Evolutionary conservation across 2,329 filamentous ascomycete genomes (phyloP).

Genomic region (Diaporthe longicolla): DNA sequence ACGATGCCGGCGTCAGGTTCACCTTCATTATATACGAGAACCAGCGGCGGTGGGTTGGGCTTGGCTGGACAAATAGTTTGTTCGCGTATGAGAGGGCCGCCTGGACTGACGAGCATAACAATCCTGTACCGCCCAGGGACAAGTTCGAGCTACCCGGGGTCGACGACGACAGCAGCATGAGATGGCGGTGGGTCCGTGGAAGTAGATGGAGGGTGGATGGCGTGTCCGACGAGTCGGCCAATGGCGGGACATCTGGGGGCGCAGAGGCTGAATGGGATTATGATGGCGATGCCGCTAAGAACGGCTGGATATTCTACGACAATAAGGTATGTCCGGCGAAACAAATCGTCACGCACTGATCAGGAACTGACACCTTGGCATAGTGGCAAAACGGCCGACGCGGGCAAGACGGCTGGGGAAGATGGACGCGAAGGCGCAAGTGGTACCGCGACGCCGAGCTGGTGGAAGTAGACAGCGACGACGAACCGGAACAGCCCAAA

Average conservation of each 20-base stretch:
- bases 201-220: constrained; percentile 92
- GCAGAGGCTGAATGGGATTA: constrained; percentile 63
- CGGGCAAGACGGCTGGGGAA: constrained; percentile 90
- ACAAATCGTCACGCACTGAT: background rate
- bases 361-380: background rate
- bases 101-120: constrained; percentile 97
- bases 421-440: constrained; percentile 92
- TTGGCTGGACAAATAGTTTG: constrained; percentile 94
- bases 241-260: constrained; percentile 45
- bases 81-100: constrained; percentile 90
- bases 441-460: constrained; percentile 98
- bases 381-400: constrained; percentile 92
- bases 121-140: constrained; percentile 81
- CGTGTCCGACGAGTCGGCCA: constrained; percentile 66
- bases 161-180: constrained; percentile 70
- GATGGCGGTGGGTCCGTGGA: constrained; percentile 84
- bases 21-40: constrained; percentile 98
- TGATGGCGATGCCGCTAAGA: constrained; percentile 72
- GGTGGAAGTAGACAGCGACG: constrained; percentile 74
- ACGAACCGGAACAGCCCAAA: constrained; percentile 48
- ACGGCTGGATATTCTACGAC: constrained; percentile 98
- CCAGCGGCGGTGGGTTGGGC: constrained; percentile 92
- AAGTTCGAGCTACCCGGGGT: constrained; percentile 74
- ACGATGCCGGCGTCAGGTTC: constrained; percentile 88
- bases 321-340: constrained; percentile 77